Conservation (phyloP, 768 basidiomycete species). For the Austroboletus festivus region DNA sequence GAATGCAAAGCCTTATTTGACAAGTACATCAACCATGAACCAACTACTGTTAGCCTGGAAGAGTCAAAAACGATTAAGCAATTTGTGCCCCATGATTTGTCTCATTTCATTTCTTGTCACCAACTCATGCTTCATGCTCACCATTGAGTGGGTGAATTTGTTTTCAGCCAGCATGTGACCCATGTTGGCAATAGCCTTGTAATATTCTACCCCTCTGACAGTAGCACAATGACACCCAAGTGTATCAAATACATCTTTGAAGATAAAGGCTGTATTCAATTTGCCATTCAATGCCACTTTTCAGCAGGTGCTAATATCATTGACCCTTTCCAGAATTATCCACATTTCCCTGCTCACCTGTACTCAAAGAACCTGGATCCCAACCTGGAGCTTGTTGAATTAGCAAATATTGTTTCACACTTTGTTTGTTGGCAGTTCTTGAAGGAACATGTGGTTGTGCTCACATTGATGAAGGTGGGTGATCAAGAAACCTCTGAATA, state of each 20-base stretch:
- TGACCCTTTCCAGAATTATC: conserved; percentile 6
- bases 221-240: background rate
- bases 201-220: background rate
- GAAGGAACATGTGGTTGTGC: too few species aligned
- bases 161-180: background rate
- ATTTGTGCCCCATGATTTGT: background rate
- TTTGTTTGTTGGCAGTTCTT: too few species aligned
- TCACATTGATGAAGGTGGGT: too few species aligned
- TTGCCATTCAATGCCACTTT: conserved; percentile 7
- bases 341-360: conserved; percentile 7
- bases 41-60: too few species aligned
- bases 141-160: background rate
- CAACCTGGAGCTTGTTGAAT: too few species aligned
- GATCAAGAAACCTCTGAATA: too few species aligned
- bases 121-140: background rate
- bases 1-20: conserved; percentile 8
- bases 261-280: background rate
- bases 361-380: background rate
- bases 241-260: background rate
- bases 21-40: background rate
- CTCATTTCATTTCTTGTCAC: background rate
- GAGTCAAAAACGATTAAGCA: too few species aligned
- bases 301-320: background rate
- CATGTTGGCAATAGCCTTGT: background rate
- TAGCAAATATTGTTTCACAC: too few species aligned